phyloP scores from a whole-genome alignment of 2,329 filamentous ascomycete species.

The Colletotrichum acutatum region DNA sequence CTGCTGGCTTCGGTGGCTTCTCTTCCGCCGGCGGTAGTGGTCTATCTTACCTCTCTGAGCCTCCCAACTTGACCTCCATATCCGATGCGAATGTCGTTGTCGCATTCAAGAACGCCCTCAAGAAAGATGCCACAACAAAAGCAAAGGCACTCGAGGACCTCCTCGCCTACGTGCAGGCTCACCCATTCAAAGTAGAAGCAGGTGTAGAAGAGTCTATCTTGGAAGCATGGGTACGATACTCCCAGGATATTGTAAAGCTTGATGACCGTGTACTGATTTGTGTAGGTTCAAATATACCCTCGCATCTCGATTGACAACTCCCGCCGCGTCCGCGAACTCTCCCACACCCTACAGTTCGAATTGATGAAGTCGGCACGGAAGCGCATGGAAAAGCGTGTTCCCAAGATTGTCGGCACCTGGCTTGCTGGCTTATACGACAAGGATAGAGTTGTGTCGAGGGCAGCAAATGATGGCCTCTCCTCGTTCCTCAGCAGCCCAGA shows the following conservation, averaged over 20 bases:
- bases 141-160: slow-evolving; percentile 91
- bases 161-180: slow-evolving; percentile 68
- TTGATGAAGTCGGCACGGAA: slow-evolving; percentile 76
- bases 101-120: slow-evolving; percentile 90
- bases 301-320: slow-evolving; percentile 90
- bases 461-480: slow-evolving; percentile 81
- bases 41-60: slow-evolving; percentile 89
- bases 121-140: slow-evolving; percentile 94
- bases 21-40: slow-evolving; percentile 55
- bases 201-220: slow-evolving; percentile 84
- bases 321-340: slow-evolving; percentile 86
- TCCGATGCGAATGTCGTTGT: slow-evolving; percentile 86
- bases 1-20: slow-evolving; percentile 53
- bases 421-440: slow-evolving; percentile 88
- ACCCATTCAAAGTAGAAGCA: slow-evolving; percentile 63
- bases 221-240: slow-evolving; percentile 81
- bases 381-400: slow-evolving; percentile 83
- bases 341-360: slow-evolving; percentile 78
- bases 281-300: slow-evolving; percentile 84
- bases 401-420: slow-evolving; percentile 87
- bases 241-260: slow-evolving; percentile 39
- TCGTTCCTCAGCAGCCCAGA: slow-evolving; percentile 83
- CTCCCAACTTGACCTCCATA: slow-evolving; percentile 81
- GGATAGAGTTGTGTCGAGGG: slow-evolving; percentile 79
- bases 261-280: slow-evolving; percentile 50